phyloP scores from a whole-genome alignment of 1,139 yeast species.

The Taphrina populina region DNA sequence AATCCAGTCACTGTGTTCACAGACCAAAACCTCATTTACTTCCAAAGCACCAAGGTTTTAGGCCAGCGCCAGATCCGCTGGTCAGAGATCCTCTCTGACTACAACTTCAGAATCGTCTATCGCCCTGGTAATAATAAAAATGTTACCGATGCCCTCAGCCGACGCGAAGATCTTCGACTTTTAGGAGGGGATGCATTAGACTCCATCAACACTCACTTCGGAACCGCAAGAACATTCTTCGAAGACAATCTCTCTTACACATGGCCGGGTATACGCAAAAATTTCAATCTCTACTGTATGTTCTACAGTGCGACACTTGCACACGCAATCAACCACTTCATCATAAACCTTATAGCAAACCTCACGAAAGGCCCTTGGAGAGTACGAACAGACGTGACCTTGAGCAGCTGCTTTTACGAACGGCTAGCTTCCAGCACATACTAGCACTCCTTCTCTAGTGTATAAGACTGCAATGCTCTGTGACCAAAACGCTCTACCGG shows the following conservation, averaged over 20 bases:
- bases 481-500: no score
- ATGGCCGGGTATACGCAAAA: conserved; percentile 14
- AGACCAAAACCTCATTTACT: neutral
- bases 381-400: no score
- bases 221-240: neutral
- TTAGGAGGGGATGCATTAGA: neutral
- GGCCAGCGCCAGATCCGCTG: conserved; percentile 3
- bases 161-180: neutral
- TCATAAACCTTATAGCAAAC: conserved; percentile 10
- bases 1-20: neutral
- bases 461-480: no score
- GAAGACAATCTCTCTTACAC: neutral
- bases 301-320: neutral
- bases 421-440: no score
- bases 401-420: no score
- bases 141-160: neutral
- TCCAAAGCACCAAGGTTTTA: neutral
- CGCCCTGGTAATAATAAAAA: neutral
- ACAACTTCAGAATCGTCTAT: neutral
- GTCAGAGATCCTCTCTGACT: neutral
- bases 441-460: no score
- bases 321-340: conserved; percentile 17
- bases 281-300: neutral
- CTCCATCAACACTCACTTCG: neutral
- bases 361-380: no score